Evolutionary conservation across 306 rosid species (phyloP).

Genomic region (Malus sieversii): DNA sequence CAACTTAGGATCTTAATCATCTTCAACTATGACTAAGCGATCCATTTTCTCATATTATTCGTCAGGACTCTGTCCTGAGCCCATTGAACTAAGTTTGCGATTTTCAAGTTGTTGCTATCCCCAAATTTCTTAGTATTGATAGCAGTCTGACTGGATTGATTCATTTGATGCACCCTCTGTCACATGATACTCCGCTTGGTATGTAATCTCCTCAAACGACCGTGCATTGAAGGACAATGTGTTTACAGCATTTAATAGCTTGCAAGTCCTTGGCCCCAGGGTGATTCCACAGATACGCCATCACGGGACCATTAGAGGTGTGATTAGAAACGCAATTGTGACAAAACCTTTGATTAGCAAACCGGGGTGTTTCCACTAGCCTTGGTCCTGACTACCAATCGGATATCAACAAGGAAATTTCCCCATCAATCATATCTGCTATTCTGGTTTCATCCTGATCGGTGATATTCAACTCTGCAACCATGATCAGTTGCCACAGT

Average conservation of each 20-base stretch:
- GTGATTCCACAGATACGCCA: no score
- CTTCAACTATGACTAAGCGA: slow-evolving; percentile 19
- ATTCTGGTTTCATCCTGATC: slow-evolving; percentile 77
- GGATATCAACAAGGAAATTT: slow-evolving; percentile 67
- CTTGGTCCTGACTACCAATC: slow-evolving; percentile 62
- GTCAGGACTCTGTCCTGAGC: slow-evolving; percentile 50
- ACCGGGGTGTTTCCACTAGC: slow-evolving; percentile 43
- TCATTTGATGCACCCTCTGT: slow-evolving; percentile 22
- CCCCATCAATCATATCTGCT: slow-evolving; percentile 94
- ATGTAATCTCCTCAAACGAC: slow-evolving; percentile 90
- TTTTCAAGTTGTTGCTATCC: slow-evolving; percentile 57
- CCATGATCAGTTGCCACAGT: slow-evolving; percentile 88
- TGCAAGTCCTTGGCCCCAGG: slow-evolving; percentile 35
- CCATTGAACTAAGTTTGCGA: slow-evolving; percentile 53
- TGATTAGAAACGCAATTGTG: slow-evolving; percentile 51
- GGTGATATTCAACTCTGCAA: slow-evolving; percentile 80
- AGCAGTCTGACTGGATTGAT: slow-evolving; percentile 22
- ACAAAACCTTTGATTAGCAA: slow-evolving; percentile 42
- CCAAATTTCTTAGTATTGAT: slow-evolving; percentile 43
- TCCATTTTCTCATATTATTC: slow-evolving; percentile 49
- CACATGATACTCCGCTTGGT: slow-evolving; percentile 43
- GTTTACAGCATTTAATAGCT: slow-evolving; percentile 43
- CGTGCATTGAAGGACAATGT: slow-evolving; percentile 63
- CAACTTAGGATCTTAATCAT: slow-evolving; percentile 15
- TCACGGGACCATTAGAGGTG: slow-evolving; percentile 41